Evolutionary conservation across 495 filamentous ascomycete species (phyloP).

Genomic region (Annulohypoxylon stygium): DNA sequence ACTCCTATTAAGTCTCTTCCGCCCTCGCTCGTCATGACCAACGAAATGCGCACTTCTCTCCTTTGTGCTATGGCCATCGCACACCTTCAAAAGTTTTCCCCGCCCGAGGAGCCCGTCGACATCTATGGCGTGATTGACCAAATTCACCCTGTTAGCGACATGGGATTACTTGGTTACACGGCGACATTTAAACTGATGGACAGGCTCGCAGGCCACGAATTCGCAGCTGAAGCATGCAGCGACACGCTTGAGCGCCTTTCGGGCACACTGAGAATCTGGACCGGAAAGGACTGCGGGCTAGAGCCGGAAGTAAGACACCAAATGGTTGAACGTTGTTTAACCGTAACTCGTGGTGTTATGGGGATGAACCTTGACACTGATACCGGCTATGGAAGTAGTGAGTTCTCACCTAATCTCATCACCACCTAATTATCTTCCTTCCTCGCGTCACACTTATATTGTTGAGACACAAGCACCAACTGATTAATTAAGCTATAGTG

Average conservation of each 20-base stretch:
- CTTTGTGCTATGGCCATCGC: constrained; percentile 85
- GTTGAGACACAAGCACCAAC: background rate
- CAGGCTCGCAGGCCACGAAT: constrained; percentile 66
- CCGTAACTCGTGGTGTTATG: constrained; percentile 62
- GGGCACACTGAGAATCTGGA: constrained; percentile 67
- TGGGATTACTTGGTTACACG: constrained; percentile 80
- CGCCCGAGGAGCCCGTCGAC: constrained; percentile 54
- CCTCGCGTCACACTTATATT: constrained; percentile 12
- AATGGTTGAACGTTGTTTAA: constrained; percentile 64
- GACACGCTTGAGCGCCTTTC: constrained; percentile 65
- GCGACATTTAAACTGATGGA: constrained; percentile 80
- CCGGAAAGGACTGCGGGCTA: constrained; percentile 60
- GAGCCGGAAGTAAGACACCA: constrained; percentile 58
- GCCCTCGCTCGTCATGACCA: constrained; percentile 62
- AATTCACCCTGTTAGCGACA: constrained; percentile 65
- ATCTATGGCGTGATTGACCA: constrained; percentile 61
- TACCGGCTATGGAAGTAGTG: constrained; percentile 66
- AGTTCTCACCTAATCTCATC: constrained; percentile 21
- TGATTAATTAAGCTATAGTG: constrained; percentile 27
- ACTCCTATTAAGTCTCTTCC: constrained; percentile 53
- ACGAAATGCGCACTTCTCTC: constrained; percentile 66
- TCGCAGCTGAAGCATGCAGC: constrained; percentile 60
- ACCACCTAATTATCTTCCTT: background rate
- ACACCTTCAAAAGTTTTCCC: constrained; percentile 67
- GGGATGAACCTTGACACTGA: constrained; percentile 68